A percentile compares a stretch with the other conserved stretches of the same genome.
Evolutionary conservation across 371 early-diverging fungal genomes (phyloP).

Genomic region (Blakeslea trispora): DNA sequence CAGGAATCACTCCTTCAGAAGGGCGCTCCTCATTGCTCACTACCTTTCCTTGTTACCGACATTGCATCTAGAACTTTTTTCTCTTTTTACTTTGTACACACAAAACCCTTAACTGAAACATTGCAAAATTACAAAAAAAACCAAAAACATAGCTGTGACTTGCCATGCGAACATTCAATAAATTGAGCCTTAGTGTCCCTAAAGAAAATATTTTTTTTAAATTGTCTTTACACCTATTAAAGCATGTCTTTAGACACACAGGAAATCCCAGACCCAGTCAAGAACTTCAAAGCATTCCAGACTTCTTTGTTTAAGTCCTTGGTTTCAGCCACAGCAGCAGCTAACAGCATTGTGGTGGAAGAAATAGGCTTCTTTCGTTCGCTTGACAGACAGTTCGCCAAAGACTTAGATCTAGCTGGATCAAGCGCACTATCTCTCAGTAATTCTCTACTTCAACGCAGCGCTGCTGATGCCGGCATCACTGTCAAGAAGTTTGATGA

Average conservation of each 20-base stretch:
- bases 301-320: conserved; percentile 59
- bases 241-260: conserved; percentile 1
- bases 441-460: conserved; percentile 59
- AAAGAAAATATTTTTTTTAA: too few species aligned
- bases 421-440: conserved; percentile 55
- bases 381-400: conserved; percentile 63
- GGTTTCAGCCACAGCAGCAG: conserved; percentile 65
- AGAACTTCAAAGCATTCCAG: conserved; percentile 60
- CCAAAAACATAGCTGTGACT: too few species aligned
- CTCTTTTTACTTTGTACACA: too few species aligned
- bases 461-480: conserved; percentile 38
- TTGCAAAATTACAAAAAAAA: too few species aligned
- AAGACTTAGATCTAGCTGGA: conserved; percentile 53
- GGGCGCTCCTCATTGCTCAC: too few species aligned
- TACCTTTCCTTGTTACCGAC: too few species aligned
- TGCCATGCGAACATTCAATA: too few species aligned
- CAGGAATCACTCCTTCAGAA: too few species aligned
- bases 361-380: conserved; percentile 77
- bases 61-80: too few species aligned
- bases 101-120: too few species aligned
- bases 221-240: too few species aligned
- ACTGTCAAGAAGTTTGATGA: conserved; percentile 45
- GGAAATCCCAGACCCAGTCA: conserved; percentile 38
- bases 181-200: too few species aligned
- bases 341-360: conserved; percentile 59